phyloP scores from a whole-genome alignment of 2,329 filamentous ascomycete species.

The Sporothrix schenckii region DNA sequence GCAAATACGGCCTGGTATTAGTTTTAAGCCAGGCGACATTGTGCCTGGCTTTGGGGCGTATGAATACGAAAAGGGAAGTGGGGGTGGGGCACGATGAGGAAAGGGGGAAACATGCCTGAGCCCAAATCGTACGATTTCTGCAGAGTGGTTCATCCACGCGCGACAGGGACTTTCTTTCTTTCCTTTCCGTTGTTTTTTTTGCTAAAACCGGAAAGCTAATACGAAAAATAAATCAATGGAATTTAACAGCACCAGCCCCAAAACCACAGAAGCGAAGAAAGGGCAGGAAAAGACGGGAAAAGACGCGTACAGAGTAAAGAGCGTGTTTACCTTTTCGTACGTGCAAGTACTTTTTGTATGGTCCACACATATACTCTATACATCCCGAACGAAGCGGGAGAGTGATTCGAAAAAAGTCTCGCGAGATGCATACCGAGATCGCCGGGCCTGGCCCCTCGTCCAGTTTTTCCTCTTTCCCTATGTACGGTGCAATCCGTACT shows the following conservation, averaged over 20 bases:
- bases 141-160: slow-evolving; percentile 28
- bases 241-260: not conserved
- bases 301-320: too few relatives aligned
- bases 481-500: not conserved
- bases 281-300: not conserved
- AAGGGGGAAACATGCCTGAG: slow-evolving; percentile 29
- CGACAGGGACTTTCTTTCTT: not conserved
- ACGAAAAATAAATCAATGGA: slow-evolving; percentile 8
- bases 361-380: not conserved
- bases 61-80: slow-evolving; percentile 9
- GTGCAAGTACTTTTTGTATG: not conserved
- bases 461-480: slow-evolving; percentile 10
- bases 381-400: not conserved
- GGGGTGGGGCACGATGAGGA: slow-evolving; percentile 20
- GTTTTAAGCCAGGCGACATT: not conserved
- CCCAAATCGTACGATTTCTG: slow-evolving; percentile 37
- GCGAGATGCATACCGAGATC: not conserved
- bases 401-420: not conserved
- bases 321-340: too few relatives aligned
- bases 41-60: slow-evolving; percentile 20
- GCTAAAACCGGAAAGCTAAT: not conserved
- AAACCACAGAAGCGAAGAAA: not conserved
- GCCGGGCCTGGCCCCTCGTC: not conserved
- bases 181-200: too few relatives aligned
- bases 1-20: slow-evolving; percentile 7